Percentiles rank a stretch among this genome's conserved stretches.
phyloP scores from a whole-genome alignment of 306 rosid genomes.

The Vigna trinervia region DNA sequence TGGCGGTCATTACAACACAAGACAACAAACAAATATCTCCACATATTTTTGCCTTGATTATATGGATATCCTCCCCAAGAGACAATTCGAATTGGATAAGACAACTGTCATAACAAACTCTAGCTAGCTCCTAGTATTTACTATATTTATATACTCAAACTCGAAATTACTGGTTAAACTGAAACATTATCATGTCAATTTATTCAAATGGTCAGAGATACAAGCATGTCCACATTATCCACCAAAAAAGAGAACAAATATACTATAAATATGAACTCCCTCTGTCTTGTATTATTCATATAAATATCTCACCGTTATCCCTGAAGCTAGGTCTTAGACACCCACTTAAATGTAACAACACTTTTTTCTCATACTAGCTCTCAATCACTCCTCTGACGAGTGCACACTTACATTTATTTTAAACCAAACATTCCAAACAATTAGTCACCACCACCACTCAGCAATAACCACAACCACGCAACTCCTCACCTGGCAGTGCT shows the following conservation, averaged over 20 bases:
- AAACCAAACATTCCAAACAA: constrained; percentile 10
- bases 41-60: neutral
- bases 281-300: neutral
- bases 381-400: neutral
- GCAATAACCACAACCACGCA: neutral
- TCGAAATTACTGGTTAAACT: neutral
- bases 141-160: neutral
- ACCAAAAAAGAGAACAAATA: neutral
- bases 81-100: neutral
- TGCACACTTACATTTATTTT: neutral
- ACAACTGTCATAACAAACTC: neutral
- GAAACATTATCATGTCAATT: neutral
- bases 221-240: neutral
- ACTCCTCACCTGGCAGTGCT: constrained; percentile 80
- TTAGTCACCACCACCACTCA: neutral
- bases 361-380: neutral
- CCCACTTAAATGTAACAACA: constrained; percentile 1
- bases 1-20: neutral
- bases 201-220: neutral
- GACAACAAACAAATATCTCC: neutral
- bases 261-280: neutral
- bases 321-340: neutral
- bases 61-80: neutral
- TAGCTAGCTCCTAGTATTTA: neutral
- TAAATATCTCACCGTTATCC: constrained; percentile 5